Evolutionary conservation across 2,329 filamentous ascomycete genomes (phyloP).

Genomic region (Intubia oerlemansii): DNA sequence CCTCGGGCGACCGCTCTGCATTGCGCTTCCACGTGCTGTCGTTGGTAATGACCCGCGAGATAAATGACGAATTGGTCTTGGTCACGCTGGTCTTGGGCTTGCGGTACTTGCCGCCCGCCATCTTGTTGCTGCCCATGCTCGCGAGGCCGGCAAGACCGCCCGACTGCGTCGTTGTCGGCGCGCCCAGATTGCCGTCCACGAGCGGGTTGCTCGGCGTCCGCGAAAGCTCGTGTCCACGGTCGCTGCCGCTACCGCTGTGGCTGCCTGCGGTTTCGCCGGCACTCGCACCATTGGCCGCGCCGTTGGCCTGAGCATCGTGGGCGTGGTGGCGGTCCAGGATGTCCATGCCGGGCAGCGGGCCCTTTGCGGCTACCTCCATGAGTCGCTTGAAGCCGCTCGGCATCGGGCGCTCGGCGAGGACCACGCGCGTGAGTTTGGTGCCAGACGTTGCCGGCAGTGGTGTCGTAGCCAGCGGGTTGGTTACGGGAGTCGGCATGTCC

Average conservation of each 20-base stretch:
- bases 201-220: conserved; percentile 10
- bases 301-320: no score
- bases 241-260: conserved; percentile 14
- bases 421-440: conserved; percentile 63
- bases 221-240: no score
- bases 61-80: conserved; percentile 96
- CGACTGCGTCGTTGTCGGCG: no score
- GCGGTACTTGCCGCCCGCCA: conserved; percentile 49
- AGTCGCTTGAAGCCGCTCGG: conserved; percentile 32
- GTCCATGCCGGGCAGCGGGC: no score
- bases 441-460: conserved; percentile 68
- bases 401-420: conserved; percentile 38
- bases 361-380: no score
- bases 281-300: no score
- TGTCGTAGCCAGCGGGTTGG: conserved; percentile 75
- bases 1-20: conserved; percentile 55
- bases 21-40: conserved; percentile 62
- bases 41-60: conserved; percentile 86
- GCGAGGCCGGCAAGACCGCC: conserved; percentile 71
- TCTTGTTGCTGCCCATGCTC: conserved; percentile 39
- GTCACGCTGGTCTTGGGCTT: conserved; percentile 98
- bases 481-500: conserved; percentile 68
- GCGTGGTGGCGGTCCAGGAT: no score
- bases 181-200: no score
- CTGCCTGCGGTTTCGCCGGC: conserved; percentile 16